Base-by-base conservation (phyloP, 2,329 filamentous ascomycete species). In the Cladosporium sp. region DNA sequence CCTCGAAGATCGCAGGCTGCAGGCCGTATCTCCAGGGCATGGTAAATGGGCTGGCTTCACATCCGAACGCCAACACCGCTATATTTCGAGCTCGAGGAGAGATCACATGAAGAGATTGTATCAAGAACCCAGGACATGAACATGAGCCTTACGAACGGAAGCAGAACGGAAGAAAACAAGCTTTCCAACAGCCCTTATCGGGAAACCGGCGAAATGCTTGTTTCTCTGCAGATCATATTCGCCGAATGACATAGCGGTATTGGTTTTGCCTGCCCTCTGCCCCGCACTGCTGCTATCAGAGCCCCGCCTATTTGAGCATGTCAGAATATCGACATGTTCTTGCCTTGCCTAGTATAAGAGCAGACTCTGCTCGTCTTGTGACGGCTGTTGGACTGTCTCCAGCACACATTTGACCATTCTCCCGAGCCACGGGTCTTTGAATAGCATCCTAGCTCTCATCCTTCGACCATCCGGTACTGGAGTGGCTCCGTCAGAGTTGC, bases 1-100 rank as follows among this genome's bases (percentile, higher is more conserved):
- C 59, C 15, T 38, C 59, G 32, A 62, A 41, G 30, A 49, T 62
- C 4, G 59, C 59, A 14, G 59, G 44, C 34, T 62, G 59, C 24
- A n/a, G n/a, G 32, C 59, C 59, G 32, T 62, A 62, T 54, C 34
- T 62, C 14, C 55, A 55, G 15, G 51, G 15, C 18, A 54, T 54
- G 51, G 15, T 18, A 15, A 3, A 54, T 21, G 51, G 51, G 14
- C 51, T 54, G 18, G 30, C 51, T 54, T n/a, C 51, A 18, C 51
- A 7, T n/a, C 51, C 51, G 2, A 2, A 55, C 5, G 30, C 28
- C 52, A 55, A 55, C n/a, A 55, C 52, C 2, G 8, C 6, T 30
- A 7, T 55, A 2, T 55, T 55, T 8, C 14, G 52, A 21, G 26
- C 52, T 30, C 28, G 32, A 21, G 52, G 52, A 11, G 4, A 55